Evolutionary conservation across 371 early-diverging fungal species (phyloP).

Genomic region (Mucor irregularis): DNA sequence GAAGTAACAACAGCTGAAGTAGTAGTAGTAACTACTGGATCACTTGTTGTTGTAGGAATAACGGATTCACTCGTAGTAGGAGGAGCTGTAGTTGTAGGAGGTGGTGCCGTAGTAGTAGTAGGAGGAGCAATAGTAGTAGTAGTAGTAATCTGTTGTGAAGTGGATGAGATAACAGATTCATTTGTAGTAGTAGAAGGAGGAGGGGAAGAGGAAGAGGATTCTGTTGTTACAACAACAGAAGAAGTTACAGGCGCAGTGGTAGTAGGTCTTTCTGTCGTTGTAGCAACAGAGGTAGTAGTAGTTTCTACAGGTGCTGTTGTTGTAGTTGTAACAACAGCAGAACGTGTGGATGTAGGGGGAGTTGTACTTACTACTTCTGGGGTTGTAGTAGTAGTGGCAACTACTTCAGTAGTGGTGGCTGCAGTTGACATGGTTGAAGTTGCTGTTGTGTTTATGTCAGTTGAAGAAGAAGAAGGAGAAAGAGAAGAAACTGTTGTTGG

Average conservation of each 20-base stretch:
- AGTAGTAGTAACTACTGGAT: not conserved
- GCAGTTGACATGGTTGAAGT: slow-evolving; percentile 13
- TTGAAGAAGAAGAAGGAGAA: slow-evolving; percentile 7
- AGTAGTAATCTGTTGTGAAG: not conserved
- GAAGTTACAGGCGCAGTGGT: not conserved
- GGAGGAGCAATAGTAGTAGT: not conserved
- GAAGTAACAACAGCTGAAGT: not conserved
- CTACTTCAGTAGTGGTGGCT: no score
- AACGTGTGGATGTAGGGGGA: not conserved
- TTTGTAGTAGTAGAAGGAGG: not conserved
- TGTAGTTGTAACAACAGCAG: slow-evolving; percentile 3
- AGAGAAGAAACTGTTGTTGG: not conserved
- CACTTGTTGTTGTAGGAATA: not conserved
- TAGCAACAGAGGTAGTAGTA: not conserved
- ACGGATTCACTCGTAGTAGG: not conserved
- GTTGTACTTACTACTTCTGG: not conserved
- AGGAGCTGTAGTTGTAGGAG: not conserved
- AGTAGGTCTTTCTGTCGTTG: not conserved
- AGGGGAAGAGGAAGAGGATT: not conserved
- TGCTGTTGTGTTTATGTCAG: no score
- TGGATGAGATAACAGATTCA: not conserved
- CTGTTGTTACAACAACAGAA: slow-evolving; percentile 1
- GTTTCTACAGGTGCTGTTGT: not conserved
- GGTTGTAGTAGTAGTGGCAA: not conserved
- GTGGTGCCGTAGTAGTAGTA: not conserved